Base-by-base conservation (phyloP, 116 monocot species). In the Cymodocea nodosa region DNA sequence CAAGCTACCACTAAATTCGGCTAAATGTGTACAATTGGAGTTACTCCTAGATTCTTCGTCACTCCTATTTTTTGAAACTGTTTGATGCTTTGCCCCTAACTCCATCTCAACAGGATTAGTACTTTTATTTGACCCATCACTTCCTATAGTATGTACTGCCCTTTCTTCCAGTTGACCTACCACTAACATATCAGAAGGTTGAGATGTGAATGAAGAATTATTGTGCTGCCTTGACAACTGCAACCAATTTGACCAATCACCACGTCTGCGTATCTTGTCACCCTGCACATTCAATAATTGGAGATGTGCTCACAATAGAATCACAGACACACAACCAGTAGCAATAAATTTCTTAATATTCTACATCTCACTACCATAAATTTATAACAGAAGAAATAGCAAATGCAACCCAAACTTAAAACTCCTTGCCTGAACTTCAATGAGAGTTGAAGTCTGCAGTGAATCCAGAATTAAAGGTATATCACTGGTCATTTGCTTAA, bases 391-490 rank as follows among this genome's bases (percentile, higher is more conserved):
- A n/a, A 54, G 30, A 30, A 30, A 30, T 39, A 40, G 18, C 39
- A 35, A 37, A 37, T 18, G 15, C 17, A 39, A n/a, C 12, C 18
- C 18, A 37, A 34, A 13, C 37, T 18, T 16, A 6, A 19, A 8
- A 72, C 40, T 0, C 9, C 61, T 48, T 67, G 85, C 97, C 92
- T 91, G 83, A 63, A 91, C 71, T 84, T 97, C 92, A 56, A 97
- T 69, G 34, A 75, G 63, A 66, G 44, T 80, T 62, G 97, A 97
- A 44, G 65, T 71, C 59, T 52, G 70, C 70, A 97, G 68, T 62
- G 88, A 83, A 76, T 97, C 97, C 60, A 97, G 57, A 76, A 97
- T 97, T 35, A 97, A 74, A 52, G 76, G 66, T 70, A 85, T 72
- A 68, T 83, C 77, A 14, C 75, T 75, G 25, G 83, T 85, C 97